Evolutionary conservation across 2,329 filamentous ascomycete genomes (phyloP).

Genomic region (Phaeosphaeriaceae sp.): DNA sequence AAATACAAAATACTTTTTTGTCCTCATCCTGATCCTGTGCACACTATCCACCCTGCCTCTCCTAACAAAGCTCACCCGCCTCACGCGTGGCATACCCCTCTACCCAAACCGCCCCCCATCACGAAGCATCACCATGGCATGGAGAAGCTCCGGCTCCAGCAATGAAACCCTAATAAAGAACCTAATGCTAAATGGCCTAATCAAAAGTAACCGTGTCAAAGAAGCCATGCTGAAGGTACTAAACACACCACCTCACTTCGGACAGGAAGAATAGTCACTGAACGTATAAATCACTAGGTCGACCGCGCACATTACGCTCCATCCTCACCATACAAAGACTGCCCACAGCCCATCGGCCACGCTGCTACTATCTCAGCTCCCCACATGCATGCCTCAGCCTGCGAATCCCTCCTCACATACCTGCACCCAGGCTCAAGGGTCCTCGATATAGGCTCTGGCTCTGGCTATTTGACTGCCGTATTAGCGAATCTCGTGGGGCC

Average conservation of each 20-base stretch:
- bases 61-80: slow-evolving; percentile 25
- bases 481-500: slow-evolving; percentile 76
- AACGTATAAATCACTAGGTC: too few relatives aligned
- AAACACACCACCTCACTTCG: not conserved
- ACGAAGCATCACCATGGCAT: slow-evolving; percentile 72
- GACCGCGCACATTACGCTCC: slow-evolving; percentile 88
- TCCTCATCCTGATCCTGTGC: slow-evolving; percentile 10
- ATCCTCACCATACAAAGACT: slow-evolving; percentile 72
- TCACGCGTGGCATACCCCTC: slow-evolving; percentile 18
- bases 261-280: too few relatives aligned
- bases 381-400: slow-evolving; percentile 74
- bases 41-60: slow-evolving; percentile 28
- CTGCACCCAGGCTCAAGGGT: slow-evolving; percentile 59
- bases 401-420: slow-evolving; percentile 66
- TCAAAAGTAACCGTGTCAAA: slow-evolving; percentile 73
- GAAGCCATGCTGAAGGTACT: slow-evolving; percentile 77
- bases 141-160: slow-evolving; percentile 78
- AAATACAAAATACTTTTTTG: slow-evolving; percentile 9
- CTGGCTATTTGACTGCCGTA: slow-evolving; percentile 83
- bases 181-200: slow-evolving; percentile 72
- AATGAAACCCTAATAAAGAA: slow-evolving; percentile 82
- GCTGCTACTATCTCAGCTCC: slow-evolving; percentile 74
- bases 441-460: slow-evolving; percentile 57
- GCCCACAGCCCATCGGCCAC: slow-evolving; percentile 71
- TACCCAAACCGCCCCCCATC: not conserved